These are phyloP conservation scores for Blastobotrys mokoenaii DNA, from an alignment of 805 yeast species.

Conservation along the genomic window DNA sequence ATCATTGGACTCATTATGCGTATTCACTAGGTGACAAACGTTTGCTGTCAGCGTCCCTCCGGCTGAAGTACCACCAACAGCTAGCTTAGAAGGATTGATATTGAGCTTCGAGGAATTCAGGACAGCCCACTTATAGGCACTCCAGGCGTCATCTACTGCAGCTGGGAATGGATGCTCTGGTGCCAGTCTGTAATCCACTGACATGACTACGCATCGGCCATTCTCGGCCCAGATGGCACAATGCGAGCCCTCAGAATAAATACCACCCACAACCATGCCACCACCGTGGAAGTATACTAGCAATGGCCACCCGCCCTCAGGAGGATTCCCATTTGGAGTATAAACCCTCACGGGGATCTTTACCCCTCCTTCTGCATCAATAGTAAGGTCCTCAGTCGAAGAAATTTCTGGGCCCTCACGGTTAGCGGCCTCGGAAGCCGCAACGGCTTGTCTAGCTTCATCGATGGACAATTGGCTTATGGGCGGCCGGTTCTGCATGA, in stretches of 20 bases:
- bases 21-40: slow-evolving; percentile 18
- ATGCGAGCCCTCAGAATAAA: slow-evolving; percentile 34
- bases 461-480: neutral
- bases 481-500: slow-evolving; percentile 1
- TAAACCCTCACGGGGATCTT: slow-evolving; percentile 28
- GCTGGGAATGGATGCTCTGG: slow-evolving; percentile 46
- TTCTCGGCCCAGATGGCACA: slow-evolving; percentile 34
- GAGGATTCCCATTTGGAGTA: slow-evolving; percentile 32
- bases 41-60: slow-evolving; percentile 29
- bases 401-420: neutral
- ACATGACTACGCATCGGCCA: slow-evolving; percentile 32
- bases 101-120: slow-evolving; percentile 6
- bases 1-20: slow-evolving; percentile 3
- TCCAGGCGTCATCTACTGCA: slow-evolving; percentile 37
- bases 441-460: neutral
- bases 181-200: slow-evolving; percentile 43
- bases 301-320: slow-evolving; percentile 33
- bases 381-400: neutral
- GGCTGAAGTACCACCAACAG: slow-evolving; percentile 41
- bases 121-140: slow-evolving; percentile 18
- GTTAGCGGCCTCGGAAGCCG: neutral
- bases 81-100: slow-evolving; percentile 23
- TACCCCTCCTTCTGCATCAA: neutral
- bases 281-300: slow-evolving; percentile 38
- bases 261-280: slow-evolving; percentile 37